Evolutionary conservation across 2,329 filamentous ascomycete genomes (phyloP).

Genomic region (Colletotrichum lindemuthianum): DNA sequence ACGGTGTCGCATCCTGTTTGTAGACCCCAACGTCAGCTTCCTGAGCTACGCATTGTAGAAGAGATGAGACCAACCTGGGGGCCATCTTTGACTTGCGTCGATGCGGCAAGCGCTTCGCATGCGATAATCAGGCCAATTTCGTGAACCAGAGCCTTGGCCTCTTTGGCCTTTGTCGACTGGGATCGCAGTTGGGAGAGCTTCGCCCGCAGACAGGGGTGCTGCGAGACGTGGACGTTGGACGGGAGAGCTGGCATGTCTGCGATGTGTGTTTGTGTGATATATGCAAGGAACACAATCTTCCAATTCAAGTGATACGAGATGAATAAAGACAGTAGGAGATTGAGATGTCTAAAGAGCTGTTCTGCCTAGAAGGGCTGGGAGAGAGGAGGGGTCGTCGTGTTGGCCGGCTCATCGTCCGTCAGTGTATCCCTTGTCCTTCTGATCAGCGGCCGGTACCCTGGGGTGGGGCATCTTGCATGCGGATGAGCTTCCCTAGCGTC

Average conservation of each 20-base stretch:
- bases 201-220: constrained; percentile 84
- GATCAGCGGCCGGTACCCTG: constrained; percentile 33
- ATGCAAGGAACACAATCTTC: background rate
- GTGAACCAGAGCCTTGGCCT: constrained; percentile 84
- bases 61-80: constrained; percentile 65
- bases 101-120: constrained; percentile 79
- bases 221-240: constrained; percentile 78
- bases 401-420: constrained; percentile 22
- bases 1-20: constrained; percentile 73
- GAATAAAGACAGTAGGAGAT: background rate
- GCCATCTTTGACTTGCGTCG: constrained; percentile 65
- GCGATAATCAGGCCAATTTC: constrained; percentile 87
- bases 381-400: constrained; percentile 21
- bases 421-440: constrained; percentile 30
- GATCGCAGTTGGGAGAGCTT: constrained; percentile 93
- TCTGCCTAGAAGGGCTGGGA: constrained; percentile 14
- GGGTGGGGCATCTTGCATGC: constrained; percentile 30
- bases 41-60: background rate
- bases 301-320: background rate
- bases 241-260: constrained; percentile 54
- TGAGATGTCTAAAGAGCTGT: constrained; percentile 7
- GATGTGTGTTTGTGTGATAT: constrained; percentile 39
- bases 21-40: constrained; percentile 46
- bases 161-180: constrained; percentile 72
- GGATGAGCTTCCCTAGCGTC: constrained; percentile 27